Base-by-base conservation (phyloP, 2,329 filamentous ascomycete species). In the Xylariaceae sp. region DNA sequence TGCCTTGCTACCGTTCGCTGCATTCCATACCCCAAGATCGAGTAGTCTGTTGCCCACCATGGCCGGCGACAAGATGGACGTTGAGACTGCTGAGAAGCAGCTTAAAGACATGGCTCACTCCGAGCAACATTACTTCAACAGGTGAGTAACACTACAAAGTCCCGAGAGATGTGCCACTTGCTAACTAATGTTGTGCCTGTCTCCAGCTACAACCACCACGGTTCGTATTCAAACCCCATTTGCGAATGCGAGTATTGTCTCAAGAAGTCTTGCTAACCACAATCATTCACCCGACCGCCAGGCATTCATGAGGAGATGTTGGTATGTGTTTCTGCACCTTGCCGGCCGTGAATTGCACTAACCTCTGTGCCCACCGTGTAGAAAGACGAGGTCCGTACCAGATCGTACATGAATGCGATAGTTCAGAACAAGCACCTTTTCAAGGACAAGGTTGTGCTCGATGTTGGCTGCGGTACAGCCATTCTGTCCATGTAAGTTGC, bases 51-150 rank as follows among this genome's bases (percentile, higher is more conserved):
- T 34, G 34, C 30, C 42, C 34, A 27, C 39, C 41, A 59, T 59
- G 54, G 45, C 55, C 14, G 34, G 36, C 36, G 67, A 69, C 52
- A 70, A 69, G 46, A 78, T 76, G 73, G 76, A 78, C 31, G 67
- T 79, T 43, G 75, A 77, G 59, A 61, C 67, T 50, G 76, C 76
- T 34, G 77, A 81, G 68, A 63, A 74, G 61, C 70, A 71, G 65
- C 74, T 85, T 65, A 80, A 82, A 61, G 64, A 70, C 55, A 82
- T 95, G 76, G 84, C 86, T 63, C 89, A 95, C 70, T 92, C 89
- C 50, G 92, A 98, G 74, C 88, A 94, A 66, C 92, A 97, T 68
- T 98, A 97, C 74, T 97, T 97, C 73, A 97, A 96, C 71, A 95
- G 88, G 89, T 94, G 32, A 44, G 48, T 23, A 2, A 3, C 9